phyloP scores from a whole-genome alignment of 2,329 filamentous ascomycete genomes.

The Sclerotinia trifoliorum region DNA sequence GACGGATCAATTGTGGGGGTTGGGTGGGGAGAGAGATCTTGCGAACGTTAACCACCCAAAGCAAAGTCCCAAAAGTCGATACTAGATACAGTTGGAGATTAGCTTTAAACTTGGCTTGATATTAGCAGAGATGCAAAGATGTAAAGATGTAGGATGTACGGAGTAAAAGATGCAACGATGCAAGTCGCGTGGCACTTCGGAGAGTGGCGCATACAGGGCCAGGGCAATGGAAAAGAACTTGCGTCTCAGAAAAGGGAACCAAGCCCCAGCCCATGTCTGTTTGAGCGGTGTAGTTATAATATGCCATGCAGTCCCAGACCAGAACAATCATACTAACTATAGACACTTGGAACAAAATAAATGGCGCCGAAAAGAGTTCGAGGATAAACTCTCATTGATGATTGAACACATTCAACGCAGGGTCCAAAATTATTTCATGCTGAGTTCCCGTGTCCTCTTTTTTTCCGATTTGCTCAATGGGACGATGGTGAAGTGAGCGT shows the following conservation, averaged over 20 bases:
- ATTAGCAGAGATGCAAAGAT: constrained; percentile 16
- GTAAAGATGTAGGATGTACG: constrained; percentile 11
- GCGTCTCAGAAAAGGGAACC: constrained; percentile 13
- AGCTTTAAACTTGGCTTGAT: constrained; percentile 27
- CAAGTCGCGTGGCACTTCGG: constrained; percentile 25
- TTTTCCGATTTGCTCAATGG: not conserved
- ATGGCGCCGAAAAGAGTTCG: constrained; percentile 26
- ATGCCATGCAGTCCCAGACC: constrained; percentile 29
- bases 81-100: not conserved
- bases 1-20: constrained; percentile 17
- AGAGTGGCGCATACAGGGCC: constrained; percentile 28
- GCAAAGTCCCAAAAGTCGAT: constrained; percentile 5
- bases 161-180: constrained; percentile 16
- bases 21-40: constrained; percentile 16
- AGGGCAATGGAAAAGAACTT: constrained; percentile 26
- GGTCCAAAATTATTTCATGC: constrained; percentile 27
- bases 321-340: constrained; percentile 28
- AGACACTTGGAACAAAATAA: not conserved
- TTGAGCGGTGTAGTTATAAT: constrained; percentile 37
- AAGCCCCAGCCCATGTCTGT: constrained; percentile 30
- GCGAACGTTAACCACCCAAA: constrained; percentile 14
- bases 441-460: constrained; percentile 8
- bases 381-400: constrained; percentile 24
- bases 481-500: not conserved
- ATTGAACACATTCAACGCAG: constrained; percentile 23